Evolutionary conservation across 495 filamentous ascomycete genomes (phyloP).

Genomic region (Podospora sp.): DNA sequence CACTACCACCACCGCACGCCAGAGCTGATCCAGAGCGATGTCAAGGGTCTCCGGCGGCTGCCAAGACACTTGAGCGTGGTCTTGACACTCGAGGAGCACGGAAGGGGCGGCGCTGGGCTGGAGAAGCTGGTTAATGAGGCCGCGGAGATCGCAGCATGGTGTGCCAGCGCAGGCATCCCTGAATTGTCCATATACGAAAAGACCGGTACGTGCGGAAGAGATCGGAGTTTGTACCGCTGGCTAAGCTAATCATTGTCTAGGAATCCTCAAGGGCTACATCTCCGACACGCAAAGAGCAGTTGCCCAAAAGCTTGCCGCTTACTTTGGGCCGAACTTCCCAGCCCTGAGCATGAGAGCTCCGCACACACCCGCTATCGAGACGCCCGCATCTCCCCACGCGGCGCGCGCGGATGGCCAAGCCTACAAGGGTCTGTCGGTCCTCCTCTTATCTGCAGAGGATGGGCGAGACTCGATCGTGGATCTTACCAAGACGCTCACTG

Average conservation of each 20-base stretch:
- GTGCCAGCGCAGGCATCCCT: conserved; percentile 80
- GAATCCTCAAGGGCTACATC: conserved; percentile 83
- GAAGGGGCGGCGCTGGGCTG: conserved; percentile 65
- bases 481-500: conserved; percentile 88
- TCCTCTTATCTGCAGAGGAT: conserved; percentile 87
- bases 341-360: conserved; percentile 75
- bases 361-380: conserved; percentile 62
- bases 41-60: conserved; percentile 68
- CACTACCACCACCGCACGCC: conserved; percentile 94
- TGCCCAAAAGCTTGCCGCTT: conserved; percentile 71
- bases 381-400: conserved; percentile 31
- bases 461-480: conserved; percentile 92
- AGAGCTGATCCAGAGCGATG: conserved; percentile 85
- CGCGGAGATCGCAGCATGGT: conserved; percentile 89
- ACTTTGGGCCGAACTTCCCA: conserved; percentile 74
- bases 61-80: conserved; percentile 89
- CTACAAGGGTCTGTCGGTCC: conserved; percentile 63
- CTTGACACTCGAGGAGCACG: conserved; percentile 71
- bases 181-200: conserved; percentile 87
- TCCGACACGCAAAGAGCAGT: conserved; percentile 73
- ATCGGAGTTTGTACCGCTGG: background rate
- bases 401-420: conserved; percentile 26
- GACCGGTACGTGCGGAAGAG: conserved; percentile 61
- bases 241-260: conserved; percentile 43
- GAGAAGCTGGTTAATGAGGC: conserved; percentile 86